Conservation (phyloP, 257 asterid genomes). For the Vinca minor region DNA sequence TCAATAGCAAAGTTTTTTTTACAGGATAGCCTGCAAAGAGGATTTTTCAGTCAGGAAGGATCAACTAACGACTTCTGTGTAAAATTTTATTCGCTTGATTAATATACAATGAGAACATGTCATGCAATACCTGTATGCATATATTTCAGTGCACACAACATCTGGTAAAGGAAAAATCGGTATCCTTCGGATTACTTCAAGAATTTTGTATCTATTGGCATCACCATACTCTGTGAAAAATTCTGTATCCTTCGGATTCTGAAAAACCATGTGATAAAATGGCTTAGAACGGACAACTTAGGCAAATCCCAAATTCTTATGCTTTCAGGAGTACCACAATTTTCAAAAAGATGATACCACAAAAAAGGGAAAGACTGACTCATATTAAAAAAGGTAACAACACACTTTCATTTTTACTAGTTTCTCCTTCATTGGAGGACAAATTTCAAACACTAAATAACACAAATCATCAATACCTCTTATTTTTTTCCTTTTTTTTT, state of each 20-base stretch:
- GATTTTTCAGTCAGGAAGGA: not conserved
- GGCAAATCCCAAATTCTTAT: not conserved
- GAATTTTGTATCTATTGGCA: slow-evolving; percentile 69
- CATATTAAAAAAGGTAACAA: no score
- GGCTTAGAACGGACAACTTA: not conserved
- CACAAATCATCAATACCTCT: no score
- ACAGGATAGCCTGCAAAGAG: not conserved
- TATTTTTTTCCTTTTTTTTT: no score
- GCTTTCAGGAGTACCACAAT: not conserved
- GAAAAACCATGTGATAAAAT: slow-evolving; percentile 14
- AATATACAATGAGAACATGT: not conserved
- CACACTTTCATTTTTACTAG: not conserved
- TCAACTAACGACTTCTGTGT: not conserved
- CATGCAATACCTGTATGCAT: slow-evolving; percentile 73
- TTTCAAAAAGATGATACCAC: not conserved
- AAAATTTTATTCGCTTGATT: not conserved
- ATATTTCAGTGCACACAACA: slow-evolving; percentile 77
- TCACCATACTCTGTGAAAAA: slow-evolving; percentile 85
- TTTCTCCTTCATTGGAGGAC: not conserved
- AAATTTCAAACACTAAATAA: no score
- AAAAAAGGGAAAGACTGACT: no score
- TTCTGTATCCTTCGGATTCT: slow-evolving; percentile 57
- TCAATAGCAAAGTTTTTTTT: not conserved
- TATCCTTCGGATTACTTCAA: slow-evolving; percentile 87
- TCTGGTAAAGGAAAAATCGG: slow-evolving; percentile 85